These are phyloP conservation scores for Lobulomyces angularis DNA, from an alignment of 192 early-diverging fungal species.

Conservation along the genomic window DNA sequence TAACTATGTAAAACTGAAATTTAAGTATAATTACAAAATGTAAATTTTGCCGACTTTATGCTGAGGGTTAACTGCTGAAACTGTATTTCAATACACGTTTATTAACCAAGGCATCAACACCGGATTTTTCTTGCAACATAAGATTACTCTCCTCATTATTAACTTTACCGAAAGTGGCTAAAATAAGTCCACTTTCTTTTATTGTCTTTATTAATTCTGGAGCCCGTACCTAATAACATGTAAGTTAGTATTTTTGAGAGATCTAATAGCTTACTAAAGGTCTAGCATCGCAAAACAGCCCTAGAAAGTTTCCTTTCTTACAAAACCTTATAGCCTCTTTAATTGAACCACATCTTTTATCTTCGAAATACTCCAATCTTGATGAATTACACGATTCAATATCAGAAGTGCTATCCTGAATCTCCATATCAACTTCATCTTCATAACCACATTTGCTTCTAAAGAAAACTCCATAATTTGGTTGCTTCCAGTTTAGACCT, in stretches of 20 bases:
- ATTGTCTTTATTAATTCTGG: slow-evolving; percentile 81
- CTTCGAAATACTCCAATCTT: not conserved
- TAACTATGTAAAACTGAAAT: no score
- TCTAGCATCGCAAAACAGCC: slow-evolving; percentile 79
- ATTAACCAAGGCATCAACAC: slow-evolving; percentile 97
- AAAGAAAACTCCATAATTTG: slow-evolving; percentile 94
- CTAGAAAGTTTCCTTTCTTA: slow-evolving; percentile 80
- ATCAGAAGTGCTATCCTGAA: not conserved
- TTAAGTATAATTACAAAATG: no score
- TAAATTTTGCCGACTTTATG: no score
- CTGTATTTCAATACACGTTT: no score
- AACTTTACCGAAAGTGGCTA: slow-evolving; percentile 76
- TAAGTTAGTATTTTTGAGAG: not conserved
- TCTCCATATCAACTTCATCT: not conserved
- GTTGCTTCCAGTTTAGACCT: slow-evolving; percentile 97
- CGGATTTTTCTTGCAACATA: slow-evolving; percentile 61
- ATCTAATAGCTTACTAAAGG: slow-evolving; percentile 54
- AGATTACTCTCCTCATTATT: slow-evolving; percentile 55
- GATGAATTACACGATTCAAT: slow-evolving; percentile 2
- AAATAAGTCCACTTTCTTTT: slow-evolving; percentile 82
- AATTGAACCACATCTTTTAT: slow-evolving; percentile 47
- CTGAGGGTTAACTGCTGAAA: no score
- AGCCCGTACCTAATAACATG: slow-evolving; percentile 72
- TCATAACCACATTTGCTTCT: slow-evolving; percentile 68
- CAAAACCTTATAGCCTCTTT: slow-evolving; percentile 94